Conservation (phyloP, 306 rosid species). For the Ammopiptanthus mongolicus region DNA sequence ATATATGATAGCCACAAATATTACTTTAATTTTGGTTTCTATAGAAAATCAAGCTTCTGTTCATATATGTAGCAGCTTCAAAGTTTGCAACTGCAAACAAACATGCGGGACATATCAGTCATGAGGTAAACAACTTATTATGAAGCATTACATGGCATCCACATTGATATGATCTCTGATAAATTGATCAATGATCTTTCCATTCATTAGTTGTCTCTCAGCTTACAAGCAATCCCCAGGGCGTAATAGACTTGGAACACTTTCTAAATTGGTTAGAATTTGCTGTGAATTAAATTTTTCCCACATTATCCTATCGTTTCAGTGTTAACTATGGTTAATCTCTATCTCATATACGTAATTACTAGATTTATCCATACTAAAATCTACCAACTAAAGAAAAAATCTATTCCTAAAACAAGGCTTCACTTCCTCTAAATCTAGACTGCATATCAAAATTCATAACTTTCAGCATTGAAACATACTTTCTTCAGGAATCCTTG, state of each 20-base stretch:
- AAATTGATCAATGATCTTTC: neutral
- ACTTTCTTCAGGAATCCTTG: neutral
- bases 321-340: neutral
- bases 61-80: neutral
- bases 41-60: neutral
- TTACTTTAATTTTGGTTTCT: neutral
- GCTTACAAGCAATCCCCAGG: neutral
- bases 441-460: neutral
- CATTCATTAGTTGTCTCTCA: neutral
- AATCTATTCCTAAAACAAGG: neutral
- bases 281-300: neutral
- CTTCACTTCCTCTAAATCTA: neutral
- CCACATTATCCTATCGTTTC: neutral
- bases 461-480: neutral
- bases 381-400: neutral
- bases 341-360: neutral
- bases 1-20: neutral
- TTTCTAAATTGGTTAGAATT: neutral
- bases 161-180: neutral
- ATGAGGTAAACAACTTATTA: neutral
- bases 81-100: neutral
- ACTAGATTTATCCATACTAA: neutral
- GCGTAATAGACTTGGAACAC: neutral
- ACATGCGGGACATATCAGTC: neutral
- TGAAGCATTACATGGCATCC: neutral